phyloP scores from a whole-genome alignment of 2,329 filamentous ascomycete species.

The Neoascochyta sp. region DNA sequence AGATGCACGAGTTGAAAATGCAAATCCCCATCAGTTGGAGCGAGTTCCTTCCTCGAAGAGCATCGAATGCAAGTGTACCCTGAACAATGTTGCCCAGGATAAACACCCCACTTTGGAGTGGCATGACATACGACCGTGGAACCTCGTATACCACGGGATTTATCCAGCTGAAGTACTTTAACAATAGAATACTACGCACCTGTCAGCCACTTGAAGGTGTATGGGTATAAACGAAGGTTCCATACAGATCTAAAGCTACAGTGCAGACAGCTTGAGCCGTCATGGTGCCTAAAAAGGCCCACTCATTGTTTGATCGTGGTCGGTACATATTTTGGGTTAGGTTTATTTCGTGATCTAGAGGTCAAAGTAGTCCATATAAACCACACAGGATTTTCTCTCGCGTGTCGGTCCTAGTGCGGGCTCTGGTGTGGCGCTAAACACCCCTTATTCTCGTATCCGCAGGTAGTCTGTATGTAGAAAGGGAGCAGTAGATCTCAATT shows the following conservation, averaged over 20 bases:
- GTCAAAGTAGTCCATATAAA: too few species aligned
- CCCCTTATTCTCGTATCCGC: too few species aligned
- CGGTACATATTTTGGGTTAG: too few species aligned
- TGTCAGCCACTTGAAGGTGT: conserved; percentile 1
- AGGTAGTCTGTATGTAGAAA: too few species aligned
- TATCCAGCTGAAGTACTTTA: conserved; percentile 17
- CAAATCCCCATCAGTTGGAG: conserved; percentile 21
- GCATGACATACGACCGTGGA: conserved; percentile 13
- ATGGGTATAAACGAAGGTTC: background rate
- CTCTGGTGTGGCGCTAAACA: too few species aligned
- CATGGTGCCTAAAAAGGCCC: conserved; percentile 13
- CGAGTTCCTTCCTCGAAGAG: conserved; percentile 21
- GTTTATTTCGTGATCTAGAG: too few species aligned
- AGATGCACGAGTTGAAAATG: conserved; percentile 17
- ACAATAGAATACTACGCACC: conserved; percentile 6
- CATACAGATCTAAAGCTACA: conserved; percentile 15
- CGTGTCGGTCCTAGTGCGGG: too few species aligned
- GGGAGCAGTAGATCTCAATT: too few species aligned
- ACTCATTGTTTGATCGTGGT: conserved; percentile 7
- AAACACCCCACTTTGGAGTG: conserved; percentile 13
- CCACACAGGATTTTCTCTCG: too few species aligned
- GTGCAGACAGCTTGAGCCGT: conserved; percentile 11
- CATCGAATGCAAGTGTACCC: conserved; percentile 19
- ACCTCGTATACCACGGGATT: conserved; percentile 17
- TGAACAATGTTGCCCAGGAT: conserved; percentile 20